Evolutionary conservation across 306 rosid genomes (phyloP), one percentile per base, ranked within the genome.

Genomic region (Delonix regia): DNA sequence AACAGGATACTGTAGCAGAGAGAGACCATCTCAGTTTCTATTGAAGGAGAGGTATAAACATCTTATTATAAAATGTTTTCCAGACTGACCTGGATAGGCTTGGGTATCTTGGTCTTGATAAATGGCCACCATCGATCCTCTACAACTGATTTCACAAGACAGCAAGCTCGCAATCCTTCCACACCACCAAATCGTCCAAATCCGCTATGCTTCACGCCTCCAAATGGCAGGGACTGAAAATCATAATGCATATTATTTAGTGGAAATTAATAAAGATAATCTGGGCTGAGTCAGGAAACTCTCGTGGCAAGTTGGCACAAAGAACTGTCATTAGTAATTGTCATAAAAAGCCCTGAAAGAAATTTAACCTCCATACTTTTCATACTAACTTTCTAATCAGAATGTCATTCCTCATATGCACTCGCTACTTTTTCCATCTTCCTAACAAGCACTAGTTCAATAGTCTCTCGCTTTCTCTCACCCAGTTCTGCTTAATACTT

Each of bases 61-160:
- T 16, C 19, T 60, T 36, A 70, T 38, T 8, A 57, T 67, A 42
- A 51, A 66, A 73, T 68, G 63, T 82, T 83, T 64, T 45, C 45
- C 42, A 77, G 59, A 78, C 89, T 83, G 69, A 95, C 99, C 99
- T 84, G 95, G 76, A 95, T 88, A 77, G 96, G 96, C 88, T 91
- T 93, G 6, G 97, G 99, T 79, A 93, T 86, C 84, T 80, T 84
- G 24, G 97, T 93, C 82, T 91, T 90, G 69, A 95, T 72, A 77
- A 80, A 81, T 9, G 97, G 96, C 98, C 99, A 95, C 96, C 96
- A 93, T 81, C 98, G 86, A 84, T 95, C 97, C 88, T 95, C 99
- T 7, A 87, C 97, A 24, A 95, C 98, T 81, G 99, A 81, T 86
- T 93, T 93, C 73, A 91, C 94, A 30, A 93, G 94, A 87, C 99